Conservation (phyloP, 148 eudicot genomes). For the Diospyros kaki region DNA sequence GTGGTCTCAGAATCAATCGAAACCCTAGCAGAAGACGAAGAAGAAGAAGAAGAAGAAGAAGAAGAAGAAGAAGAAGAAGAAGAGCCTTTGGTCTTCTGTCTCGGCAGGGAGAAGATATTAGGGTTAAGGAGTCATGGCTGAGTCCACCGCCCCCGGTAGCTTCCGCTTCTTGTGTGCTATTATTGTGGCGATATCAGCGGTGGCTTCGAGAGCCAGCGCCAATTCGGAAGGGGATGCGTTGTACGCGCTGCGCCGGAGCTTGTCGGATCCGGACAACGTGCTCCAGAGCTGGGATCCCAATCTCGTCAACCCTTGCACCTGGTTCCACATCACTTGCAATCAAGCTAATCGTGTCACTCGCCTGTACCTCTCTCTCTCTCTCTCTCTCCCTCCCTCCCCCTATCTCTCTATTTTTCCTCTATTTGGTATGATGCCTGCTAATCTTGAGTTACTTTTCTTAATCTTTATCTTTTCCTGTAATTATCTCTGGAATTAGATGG, state of each 20-base stretch:
- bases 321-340: conserved; percentile 87
- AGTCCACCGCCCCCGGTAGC: neutral
- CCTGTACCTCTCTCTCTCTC: conserved; percentile 36
- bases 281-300: conserved; percentile 83
- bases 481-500: too few relatives aligned
- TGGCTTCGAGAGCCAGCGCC: conserved; percentile 19
- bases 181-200: neutral
- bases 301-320: conserved; percentile 84
- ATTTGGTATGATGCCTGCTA: too few relatives aligned
- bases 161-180: neutral
- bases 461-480: too few relatives aligned
- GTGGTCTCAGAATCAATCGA: neutral
- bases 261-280: conserved; percentile 69
- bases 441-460: too few relatives aligned
- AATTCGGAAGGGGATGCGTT: conserved; percentile 87
- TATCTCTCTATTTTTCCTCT: neutral
- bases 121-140: neutral
- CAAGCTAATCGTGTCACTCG: conserved; percentile 60
- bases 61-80: too few relatives aligned
- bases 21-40: neutral
- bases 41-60: neutral
- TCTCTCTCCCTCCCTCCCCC: neutral
- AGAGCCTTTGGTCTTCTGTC: neutral
- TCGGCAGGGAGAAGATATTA: neutral
- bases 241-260: conserved; percentile 60